Evolutionary conservation across 768 basidiomycete genomes (phyloP).

Genomic region (Calvatia gigantea): DNA sequence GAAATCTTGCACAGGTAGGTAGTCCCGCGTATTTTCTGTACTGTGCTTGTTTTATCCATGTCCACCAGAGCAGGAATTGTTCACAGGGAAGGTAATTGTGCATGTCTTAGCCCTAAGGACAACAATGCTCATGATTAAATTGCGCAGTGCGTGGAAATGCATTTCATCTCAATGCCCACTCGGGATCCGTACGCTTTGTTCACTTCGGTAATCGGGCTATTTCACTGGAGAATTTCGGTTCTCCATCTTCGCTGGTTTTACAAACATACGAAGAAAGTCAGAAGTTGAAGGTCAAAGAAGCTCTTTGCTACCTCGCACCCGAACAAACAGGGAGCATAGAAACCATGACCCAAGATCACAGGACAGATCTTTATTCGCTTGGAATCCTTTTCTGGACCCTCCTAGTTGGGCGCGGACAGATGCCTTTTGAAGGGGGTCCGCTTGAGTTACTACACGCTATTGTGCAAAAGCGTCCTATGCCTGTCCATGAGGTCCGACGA

Average conservation of each 20-base stretch:
- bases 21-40: slow-evolving; percentile 1
- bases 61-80: slow-evolving; percentile 46
- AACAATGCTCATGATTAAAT: slow-evolving; percentile 5
- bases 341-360: slow-evolving; percentile 66
- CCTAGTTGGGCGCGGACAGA: slow-evolving; percentile 64
- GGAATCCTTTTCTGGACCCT: slow-evolving; percentile 75
- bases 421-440: slow-evolving; percentile 58
- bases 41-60: slow-evolving; percentile 10
- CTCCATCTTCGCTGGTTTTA: slow-evolving; percentile 66
- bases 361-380: slow-evolving; percentile 72
- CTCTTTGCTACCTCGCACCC: slow-evolving; percentile 70
- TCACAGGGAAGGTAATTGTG: slow-evolving; percentile 59
- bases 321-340: slow-evolving; percentile 76
- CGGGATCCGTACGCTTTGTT: slow-evolving; percentile 64
- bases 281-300: slow-evolving; percentile 72
- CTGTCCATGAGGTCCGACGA: slow-evolving; percentile 69
- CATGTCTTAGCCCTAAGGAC: background rate
- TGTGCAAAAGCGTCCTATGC: slow-evolving; percentile 70
- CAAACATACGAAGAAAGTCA: slow-evolving; percentile 57
- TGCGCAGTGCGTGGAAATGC: slow-evolving; percentile 66
- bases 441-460: slow-evolving; percentile 68
- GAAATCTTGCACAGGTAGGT: slow-evolving; percentile 60
- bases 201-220: slow-evolving; percentile 76
- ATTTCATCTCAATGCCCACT: slow-evolving; percentile 69
- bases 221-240: slow-evolving; percentile 68